Evolutionary conservation across 768 basidiomycete species (phyloP), one percentile per base, ranked within the genome.

Genomic region (Gloeopeniophorella convolvens): DNA sequence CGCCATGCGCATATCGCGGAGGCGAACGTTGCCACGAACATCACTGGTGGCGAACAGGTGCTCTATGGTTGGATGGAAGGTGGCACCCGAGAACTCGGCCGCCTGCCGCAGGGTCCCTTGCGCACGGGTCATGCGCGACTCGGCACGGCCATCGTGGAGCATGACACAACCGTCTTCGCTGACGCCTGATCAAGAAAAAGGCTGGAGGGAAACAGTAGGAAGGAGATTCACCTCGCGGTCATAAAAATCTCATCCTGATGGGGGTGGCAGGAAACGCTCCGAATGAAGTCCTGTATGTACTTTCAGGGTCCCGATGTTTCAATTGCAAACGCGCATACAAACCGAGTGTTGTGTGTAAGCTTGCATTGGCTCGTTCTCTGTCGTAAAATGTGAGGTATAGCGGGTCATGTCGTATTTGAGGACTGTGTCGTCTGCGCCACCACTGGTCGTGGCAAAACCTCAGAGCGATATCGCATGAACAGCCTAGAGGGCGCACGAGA

Each of bases 111-210:
- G 57, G 12, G 68, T 76, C 34, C 75, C 72, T 50, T 78, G 77
- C 2, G 76, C 74, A 10, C 68, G 64, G 18, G 65, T 61, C 43
- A 61, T 50, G 32, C 52, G 54, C 26, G 51, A 60, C 34, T 63
- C 63, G 16, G 66, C 66, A 16, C 87, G 77, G 13, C 68, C 67
- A 60, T 89, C 87, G 52, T 83, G 78, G 30, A 79, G 70, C 30
- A 80, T 60, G 48, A 89, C 73, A 45, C 72, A 72, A 0, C 87
- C 88, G 59, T 88, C 83, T 60, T 88, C 84, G 56, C 87, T 89
- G 57, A 42, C 16, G 13, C 33, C 18, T 24, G 23, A 30, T 46
- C 26, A 9, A 32, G 30, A 30, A n/a, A 20, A 27, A 28, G 6
- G 39, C 34, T 4, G 12, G 39, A 18, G 28, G 16, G 24, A 39